Base-by-base conservation (phyloP, 1,139 yeast genomes). In the Diutina rugosa region DNA sequence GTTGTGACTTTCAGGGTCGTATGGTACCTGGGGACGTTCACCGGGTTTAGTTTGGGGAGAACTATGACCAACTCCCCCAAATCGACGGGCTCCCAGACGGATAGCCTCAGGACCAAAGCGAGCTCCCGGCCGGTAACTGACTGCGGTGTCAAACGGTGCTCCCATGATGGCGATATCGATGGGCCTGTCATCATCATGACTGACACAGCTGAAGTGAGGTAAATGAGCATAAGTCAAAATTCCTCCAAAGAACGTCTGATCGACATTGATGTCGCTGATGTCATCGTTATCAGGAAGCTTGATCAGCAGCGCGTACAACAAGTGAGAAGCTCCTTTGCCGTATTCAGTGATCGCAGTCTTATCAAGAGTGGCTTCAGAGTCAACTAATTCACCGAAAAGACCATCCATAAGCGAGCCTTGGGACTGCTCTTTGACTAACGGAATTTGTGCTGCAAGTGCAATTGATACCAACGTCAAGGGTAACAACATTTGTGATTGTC, bases 51-150 rank as follows among this genome's bases (percentile, higher is more conserved):
- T 18, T 16, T 10, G 14, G 10, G 41, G 41, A 6, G 41, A 35
- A 29, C 16, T 26, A 9, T 28, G 35, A 14, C 21, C 21, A 4
- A n/a, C 8, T 7, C 53, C 53, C 4, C 41, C 53, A n/a, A 29
- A 30, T 6, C 53, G 53, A 8, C 53, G 41, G 10, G 53, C 41
- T 12, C 44, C 66, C 62, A 60, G 62, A 32, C 69, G 56, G 56
- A 87, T 83, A 3, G 90, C 88, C 57, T 76, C 77, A 0, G 82
- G 81, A 0, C 81, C 82, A 62, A 78, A 77, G 53, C 82, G 62
- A 2, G 82, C 79, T 0, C 82, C 82, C 0, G 81, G 80, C 12
- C 79, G 62, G 59, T 68, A 78, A 2, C 79, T 72, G 0, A 74
- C 77, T 0, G 81, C 81, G 0, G 81, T 75, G 58, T 78, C 82